Evolutionary conservation across 2,329 filamentous ascomycete genomes (phyloP), one percentile per base, ranked within the genome.

Genomic region (Pseudocercospora fuligena): DNA sequence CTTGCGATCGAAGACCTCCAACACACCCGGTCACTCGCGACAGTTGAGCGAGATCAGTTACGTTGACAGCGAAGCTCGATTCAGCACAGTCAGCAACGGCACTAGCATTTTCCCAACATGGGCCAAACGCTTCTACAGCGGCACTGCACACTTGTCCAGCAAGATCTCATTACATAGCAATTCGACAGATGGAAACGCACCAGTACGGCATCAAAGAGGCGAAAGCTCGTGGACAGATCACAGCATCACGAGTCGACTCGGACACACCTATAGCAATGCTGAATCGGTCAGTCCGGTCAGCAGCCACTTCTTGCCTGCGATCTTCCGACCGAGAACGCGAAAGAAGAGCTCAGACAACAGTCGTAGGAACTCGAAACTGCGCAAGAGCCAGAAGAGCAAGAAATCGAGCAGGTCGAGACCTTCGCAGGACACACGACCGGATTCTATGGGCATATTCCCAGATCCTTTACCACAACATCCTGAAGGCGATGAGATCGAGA

Each of bases 81-180:
- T 54, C 49, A 72, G 70, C 60, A 64, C 58, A 2, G 31, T 40
- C 56, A 58, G 56, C 56, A 66, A 70, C 23, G 73, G 70, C 21
- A 77, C 73, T 60, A 73, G 64, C 51, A 67, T 78, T 27, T 78
- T 79, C 61, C 78, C 78, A 7, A 70, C 70, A 3, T 79, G 78
- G 78, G 78, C 77, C 11, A 78, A 73, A 61, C 70, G 73, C 21
- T 79, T 77, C 66, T 79, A 79, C 69, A 71, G 69, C 21, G 73
- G 75, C 3, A 72, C 69, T 27, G 68, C 69, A 19, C 64, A 67
- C 9, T 67, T 78, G 19, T 51, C 71, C 2, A 77, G 74, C 65
- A 74, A 75, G 56, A 68, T 75, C 19, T 76, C 75, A 2, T 61
- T 76, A 40, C 56, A 63, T 25, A 72, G 70, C 58, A 57, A 57